These are phyloP conservation scores for Gonium pectorale DNA, from an alignment of 139 green algal species.

Conservation along the genomic window DNA sequence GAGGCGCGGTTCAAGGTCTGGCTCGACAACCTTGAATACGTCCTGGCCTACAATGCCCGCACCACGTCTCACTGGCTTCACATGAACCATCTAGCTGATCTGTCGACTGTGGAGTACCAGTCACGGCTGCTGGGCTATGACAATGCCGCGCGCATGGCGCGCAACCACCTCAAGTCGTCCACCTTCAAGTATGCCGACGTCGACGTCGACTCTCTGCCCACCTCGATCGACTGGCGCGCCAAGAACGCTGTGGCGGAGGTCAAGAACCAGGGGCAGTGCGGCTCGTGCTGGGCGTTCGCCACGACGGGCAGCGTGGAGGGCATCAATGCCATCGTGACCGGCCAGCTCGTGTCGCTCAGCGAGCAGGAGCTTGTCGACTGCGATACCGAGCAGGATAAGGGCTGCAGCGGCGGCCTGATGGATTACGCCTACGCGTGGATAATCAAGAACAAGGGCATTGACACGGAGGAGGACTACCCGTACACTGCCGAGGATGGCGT, in stretches of 20 bases:
- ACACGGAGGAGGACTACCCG: conserved; percentile 84
- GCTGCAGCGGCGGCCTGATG: conserved; percentile 95
- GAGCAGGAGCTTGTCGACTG: conserved; percentile 98
- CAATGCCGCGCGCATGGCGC: not conserved
- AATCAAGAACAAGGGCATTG: conserved; percentile 89
- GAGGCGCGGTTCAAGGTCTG: conserved; percentile 78
- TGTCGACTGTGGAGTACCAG: conserved; percentile 84
- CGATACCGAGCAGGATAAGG: conserved; percentile 69
- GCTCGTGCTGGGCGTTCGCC: conserved; percentile 97
- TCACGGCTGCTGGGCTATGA: conserved; percentile 76
- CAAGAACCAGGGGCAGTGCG: conserved; percentile 96
- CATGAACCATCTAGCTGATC: conserved; percentile 89
- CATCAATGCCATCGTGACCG: conserved; percentile 87
- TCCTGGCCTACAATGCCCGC: conserved; percentile 81
- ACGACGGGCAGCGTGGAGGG: conserved; percentile 94
- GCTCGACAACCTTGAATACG: conserved; percentile 86
- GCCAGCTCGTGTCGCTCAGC: conserved; percentile 83
- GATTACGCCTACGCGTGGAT: conserved; percentile 93
- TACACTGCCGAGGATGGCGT: conserved; percentile 67
- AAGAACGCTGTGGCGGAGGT: conserved; percentile 87
- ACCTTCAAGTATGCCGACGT: conserved; percentile 72
- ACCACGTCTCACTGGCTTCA: conserved; percentile 78
- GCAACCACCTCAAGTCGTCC: conserved; percentile 10
- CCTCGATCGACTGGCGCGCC: conserved; percentile 86
- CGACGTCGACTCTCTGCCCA: conserved; percentile 58